These are phyloP conservation scores for Canavalia ensiformis DNA, from an alignment of 306 rosid genomes.

Conservation along the genomic window DNA sequence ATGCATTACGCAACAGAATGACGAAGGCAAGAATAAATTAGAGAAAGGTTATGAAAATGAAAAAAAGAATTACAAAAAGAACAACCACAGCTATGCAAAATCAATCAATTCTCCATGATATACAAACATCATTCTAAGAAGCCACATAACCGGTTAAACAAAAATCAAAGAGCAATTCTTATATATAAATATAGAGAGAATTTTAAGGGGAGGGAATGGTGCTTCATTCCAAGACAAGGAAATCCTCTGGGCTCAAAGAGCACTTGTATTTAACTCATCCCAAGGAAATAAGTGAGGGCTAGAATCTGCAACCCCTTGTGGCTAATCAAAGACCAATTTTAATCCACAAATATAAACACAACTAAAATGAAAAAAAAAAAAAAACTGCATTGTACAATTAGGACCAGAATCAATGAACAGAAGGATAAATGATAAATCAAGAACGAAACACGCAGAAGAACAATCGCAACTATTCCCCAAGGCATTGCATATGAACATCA, in stretches of 20 bases:
- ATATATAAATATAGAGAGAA: too few relatives aligned
- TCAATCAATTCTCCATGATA: neutral
- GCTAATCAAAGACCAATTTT: neutral
- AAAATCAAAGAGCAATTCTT: neutral
- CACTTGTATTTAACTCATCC: too few relatives aligned
- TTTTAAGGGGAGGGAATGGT: too few relatives aligned
- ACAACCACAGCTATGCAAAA: slow-evolving; percentile 13
- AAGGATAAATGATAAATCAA: neutral
- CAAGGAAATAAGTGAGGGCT: too few relatives aligned
- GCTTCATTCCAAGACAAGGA: too few relatives aligned
- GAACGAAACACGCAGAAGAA: neutral
- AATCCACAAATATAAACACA: slow-evolving; percentile 1
- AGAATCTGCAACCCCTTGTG: too few relatives aligned
- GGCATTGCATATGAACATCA: neutral
- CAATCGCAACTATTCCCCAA: slow-evolving; percentile 1
- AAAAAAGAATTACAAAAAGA: neutral
- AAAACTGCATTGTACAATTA: neutral
- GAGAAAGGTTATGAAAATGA: neutral
- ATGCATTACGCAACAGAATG: neutral
- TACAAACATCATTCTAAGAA: neutral
- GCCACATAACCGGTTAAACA: neutral
- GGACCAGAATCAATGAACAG: neutral
- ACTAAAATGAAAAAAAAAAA: neutral
- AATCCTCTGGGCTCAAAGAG: too few relatives aligned
- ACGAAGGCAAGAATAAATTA: neutral